Base-by-base conservation (phyloP, 2,329 filamentous ascomycete genomes). In the Fonsecaea multimorphosa region DNA sequence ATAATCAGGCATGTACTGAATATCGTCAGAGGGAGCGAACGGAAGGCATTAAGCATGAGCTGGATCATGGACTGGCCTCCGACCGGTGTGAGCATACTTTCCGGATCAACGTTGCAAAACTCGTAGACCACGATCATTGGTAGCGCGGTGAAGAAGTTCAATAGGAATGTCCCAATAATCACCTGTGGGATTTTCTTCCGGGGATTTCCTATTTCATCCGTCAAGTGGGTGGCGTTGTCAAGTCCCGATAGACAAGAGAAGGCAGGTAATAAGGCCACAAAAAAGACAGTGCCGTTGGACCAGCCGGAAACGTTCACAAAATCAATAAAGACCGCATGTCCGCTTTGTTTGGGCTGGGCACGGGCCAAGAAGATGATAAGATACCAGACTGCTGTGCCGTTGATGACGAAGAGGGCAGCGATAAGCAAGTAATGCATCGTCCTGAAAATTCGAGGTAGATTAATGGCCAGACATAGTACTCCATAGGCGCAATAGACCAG, bases 341-440 rank as follows among this genome's bases (percentile, higher is more conserved):
- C 68, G 2, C 61, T 24, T 29, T 70, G 65, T 44, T 68, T 71
- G 11, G 67, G 55, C 11, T 57, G 46, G 11, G 63, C 60, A 34
- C 55, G 58, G 1, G 56, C 69, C 8, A 78, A 69, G 32, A 77
- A 49, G 1, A 73, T 66, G 40, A 76, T 67, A 7, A 76, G 29
- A 12, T 73, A 60, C 19, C 44, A 65, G 8, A 74, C 68, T n/a
- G 14, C n/a, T 2, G 72, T 31, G 29, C 68, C 68, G 3, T 58
- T 63, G 14, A 44, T 71, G 44, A 58, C 64, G 60, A 63, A 52
- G 1, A 62, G 46, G 52, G 73, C 67, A 14, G n/a, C 29, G 22
- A 44, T 36, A 8, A 73, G 22, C 8, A 67, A 9, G 16, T 51
- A 56, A 29, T 67, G 65, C 8, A 58, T n/a, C 16, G 46, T 31